A percentile compares a stretch with the other conserved stretches of the same genome.
Conservation (phyloP, 202 grass and related monocot genomes). For the Zoysia matrella region DNA sequence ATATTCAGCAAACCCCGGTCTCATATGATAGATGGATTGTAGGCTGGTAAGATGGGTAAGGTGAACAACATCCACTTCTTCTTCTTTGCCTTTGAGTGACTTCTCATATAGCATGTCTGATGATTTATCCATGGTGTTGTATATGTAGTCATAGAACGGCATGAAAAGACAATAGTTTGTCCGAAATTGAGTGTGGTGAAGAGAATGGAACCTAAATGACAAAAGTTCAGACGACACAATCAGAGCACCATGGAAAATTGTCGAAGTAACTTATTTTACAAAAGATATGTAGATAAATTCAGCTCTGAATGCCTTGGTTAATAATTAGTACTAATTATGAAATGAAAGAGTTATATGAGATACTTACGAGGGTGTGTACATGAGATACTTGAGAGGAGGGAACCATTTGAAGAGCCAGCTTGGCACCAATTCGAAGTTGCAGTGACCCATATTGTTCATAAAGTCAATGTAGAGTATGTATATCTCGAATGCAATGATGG, state of each 20-base stretch:
- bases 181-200: constrained; percentile 94
- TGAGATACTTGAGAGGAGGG: constrained; percentile 92
- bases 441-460: constrained; percentile 99
- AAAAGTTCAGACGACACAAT: constrained; percentile 14
- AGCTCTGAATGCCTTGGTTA: neutral
- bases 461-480: constrained; percentile 80
- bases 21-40: constrained; percentile 81
- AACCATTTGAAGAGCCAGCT: constrained; percentile 71
- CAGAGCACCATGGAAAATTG: neutral
- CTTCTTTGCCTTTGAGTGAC: constrained; percentile 60
- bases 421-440: constrained; percentile 94
- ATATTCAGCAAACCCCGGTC: constrained; percentile 71
- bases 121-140: constrained; percentile 85
- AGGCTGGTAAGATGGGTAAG: constrained; percentile 81
- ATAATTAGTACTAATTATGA: neutral
- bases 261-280: neutral
- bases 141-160: constrained; percentile 97
- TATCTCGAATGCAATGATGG: constrained; percentile 43
- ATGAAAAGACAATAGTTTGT: constrained; percentile 95
- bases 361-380: constrained; percentile 99
- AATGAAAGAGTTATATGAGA: neutral
- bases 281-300: neutral
- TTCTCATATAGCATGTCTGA: constrained; percentile 73
- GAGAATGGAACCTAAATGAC: constrained; percentile 76
- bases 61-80: constrained; percentile 72